Evolutionary conservation across 495 filamentous ascomycete genomes (phyloP), one percentile per base, ranked within the genome.

Genomic region (Xylaria venustula): DNA sequence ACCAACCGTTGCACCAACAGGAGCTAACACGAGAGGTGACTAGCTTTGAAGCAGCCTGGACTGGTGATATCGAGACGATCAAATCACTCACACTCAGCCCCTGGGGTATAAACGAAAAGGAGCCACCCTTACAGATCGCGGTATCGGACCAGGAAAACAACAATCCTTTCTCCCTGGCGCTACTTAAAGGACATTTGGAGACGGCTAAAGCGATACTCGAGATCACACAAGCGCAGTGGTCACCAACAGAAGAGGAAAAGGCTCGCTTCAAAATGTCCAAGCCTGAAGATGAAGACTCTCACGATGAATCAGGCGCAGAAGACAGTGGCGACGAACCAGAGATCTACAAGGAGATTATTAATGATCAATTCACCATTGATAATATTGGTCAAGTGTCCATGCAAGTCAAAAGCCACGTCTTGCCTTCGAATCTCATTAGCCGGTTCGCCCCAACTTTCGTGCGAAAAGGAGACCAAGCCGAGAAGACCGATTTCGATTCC

Each of bases 11-110:
- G 3, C 22, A 17, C 17, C 2, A 42, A 5, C 36, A 9, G 61
- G 3, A 14, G 20, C 26, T 2, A 1, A 40, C n/a, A 0, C 47
- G 41, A 23, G 42, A 25, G 11, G 14, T 40, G 8, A 32, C 23
- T 60, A 80, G 77, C 12, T 90, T 89, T 56, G 82, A 91, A 67
- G 88, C 89, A 9, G 85, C 84, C 1, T 91, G 87, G 86, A 58
- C 53, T n/a, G 87, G 87, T 3, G 84, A 93, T 64, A 42, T 87
- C 1, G 75, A 80, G 0, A 85, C 74, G 3, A 80, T 88, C 69
- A 84, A 85, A 64, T 64, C 60, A 3, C 62, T 82, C 32, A 81
- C 79, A 14, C 60, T 82, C 19, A 66, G 67, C 15, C 65, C 77
- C 23, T 84, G 79, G 75, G 72, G 59, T 64, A 66, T 53, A 62